These are phyloP conservation scores for Alternaria burnsii DNA, from an alignment of 2,329 filamentous ascomycete genomes.

Conservation along the genomic window DNA sequence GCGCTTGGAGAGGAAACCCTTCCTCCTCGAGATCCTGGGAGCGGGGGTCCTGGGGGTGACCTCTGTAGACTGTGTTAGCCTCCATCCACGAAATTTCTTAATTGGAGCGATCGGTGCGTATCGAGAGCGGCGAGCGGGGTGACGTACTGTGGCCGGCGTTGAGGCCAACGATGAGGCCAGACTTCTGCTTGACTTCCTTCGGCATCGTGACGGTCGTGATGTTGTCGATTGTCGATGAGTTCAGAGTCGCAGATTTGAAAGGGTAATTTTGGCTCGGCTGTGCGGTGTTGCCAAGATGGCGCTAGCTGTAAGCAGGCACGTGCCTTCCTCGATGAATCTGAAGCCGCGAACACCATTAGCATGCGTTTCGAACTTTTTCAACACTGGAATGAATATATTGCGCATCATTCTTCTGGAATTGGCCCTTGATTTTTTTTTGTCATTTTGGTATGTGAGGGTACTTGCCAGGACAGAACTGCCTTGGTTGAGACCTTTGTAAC, in stretches of 20 bases:
- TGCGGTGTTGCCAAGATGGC: conserved; percentile 27
- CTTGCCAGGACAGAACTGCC: no score
- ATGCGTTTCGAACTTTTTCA: background rate
- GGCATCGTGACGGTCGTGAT: conserved; percentile 57
- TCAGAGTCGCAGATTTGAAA: conserved; percentile 19
- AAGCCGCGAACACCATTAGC: background rate
- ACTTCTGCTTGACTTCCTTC: conserved; percentile 64
- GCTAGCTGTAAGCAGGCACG: conserved; percentile 30
- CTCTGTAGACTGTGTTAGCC: conserved; percentile 50
- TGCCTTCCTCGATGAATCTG: conserved; percentile 5
- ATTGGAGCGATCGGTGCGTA: conserved; percentile 18
- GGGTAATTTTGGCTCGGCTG: conserved; percentile 33
- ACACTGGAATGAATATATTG: no score
- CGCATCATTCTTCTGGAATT: no score
- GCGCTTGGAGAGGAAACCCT: conserved; percentile 96
- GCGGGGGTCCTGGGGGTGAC: conserved; percentile 62
- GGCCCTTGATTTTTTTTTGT: no score
- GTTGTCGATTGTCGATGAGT: conserved; percentile 41
- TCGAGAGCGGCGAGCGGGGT: conserved; percentile 25
- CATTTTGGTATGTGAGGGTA: no score
- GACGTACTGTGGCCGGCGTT: conserved; percentile 73
- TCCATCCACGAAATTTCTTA: conserved; percentile 22
- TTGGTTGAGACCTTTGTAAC: no score
- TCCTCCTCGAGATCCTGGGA: conserved; percentile 71
- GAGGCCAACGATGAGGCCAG: conserved; percentile 66